Conservation (phyloP, 139 green algal species). For the Coelastrella sp. region DNA sequence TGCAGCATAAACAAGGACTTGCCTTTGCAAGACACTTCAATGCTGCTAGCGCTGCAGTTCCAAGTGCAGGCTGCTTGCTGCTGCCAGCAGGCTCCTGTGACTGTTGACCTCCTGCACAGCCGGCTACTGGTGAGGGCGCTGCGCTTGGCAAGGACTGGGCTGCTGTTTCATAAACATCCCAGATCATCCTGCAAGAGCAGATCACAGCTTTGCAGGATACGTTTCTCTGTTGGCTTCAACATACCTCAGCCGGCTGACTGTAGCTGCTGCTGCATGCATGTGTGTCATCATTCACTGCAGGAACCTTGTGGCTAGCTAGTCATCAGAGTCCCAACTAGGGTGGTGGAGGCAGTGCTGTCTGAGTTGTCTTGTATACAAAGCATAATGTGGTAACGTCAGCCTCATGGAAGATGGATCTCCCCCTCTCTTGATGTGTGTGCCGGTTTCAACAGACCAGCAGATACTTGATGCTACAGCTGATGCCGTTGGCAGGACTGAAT, state of each 20-base stretch:
- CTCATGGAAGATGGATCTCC: too few species aligned
- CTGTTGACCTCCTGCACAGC: not conserved
- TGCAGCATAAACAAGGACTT: not conserved
- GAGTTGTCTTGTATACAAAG: too few species aligned
- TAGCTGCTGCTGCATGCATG: not conserved
- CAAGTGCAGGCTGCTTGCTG: not conserved
- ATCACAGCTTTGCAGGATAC: not conserved
- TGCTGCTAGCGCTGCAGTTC: not conserved
- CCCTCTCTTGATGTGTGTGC: too few species aligned
- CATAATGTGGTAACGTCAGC: too few species aligned
- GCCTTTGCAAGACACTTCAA: not conserved
- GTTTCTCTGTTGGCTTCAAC: not conserved
- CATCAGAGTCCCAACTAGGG: too few species aligned
- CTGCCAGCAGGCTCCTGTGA: not conserved
- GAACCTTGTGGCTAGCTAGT: too few species aligned
- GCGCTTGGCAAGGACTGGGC: not conserved
- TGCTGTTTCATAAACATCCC: conserved; percentile 3
- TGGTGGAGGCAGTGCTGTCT: too few species aligned
- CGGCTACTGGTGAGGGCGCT: conserved; percentile 4
- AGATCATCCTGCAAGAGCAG: not conserved
- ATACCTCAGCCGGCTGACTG: not conserved
- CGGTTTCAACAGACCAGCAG: too few species aligned
- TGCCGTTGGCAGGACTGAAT: too few species aligned
- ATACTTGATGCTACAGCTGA: too few species aligned
- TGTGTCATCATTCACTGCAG: not conserved